Base-by-base conservation (phyloP, 805 yeast genomes). In the Nematodospora valgi region DNA sequence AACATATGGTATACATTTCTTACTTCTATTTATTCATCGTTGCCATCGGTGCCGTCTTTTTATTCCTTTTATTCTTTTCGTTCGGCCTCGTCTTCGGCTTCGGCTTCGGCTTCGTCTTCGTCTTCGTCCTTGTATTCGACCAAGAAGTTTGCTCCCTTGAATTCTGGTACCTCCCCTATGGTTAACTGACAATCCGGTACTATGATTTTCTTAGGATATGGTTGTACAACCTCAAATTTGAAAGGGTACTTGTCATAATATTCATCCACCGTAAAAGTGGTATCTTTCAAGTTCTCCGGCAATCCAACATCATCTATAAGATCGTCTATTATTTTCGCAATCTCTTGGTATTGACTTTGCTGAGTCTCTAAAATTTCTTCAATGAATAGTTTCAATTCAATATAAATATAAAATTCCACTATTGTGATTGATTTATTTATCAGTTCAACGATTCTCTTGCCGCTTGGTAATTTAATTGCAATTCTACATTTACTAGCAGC, bases 401-500 rank as follows among this genome's bases (percentile, higher is more conserved):
- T 69, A 44, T 61, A 74, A 32, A 72, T 48, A 47, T 78, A 78
- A 2, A 80, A 47, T 28, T 78, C 79, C 26, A 50, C 53, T 16
- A 74, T 42, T 0, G 72, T 48, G n/a, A 68, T 59, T 2, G 53
- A 40, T 21, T 62, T 56, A 27, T 48, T 44, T 35, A 80, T 68
- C 23, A 61, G 66, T 22, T 72, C 69, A 2, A 77, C 61, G 6
- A 70, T 49, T 36, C 79, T 54, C 32, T 63, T 62, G 2, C 86
- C 85, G 23, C 65, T 51, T 6, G 82, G 78, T 23, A 74, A 57
- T 49, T 78, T 70, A 43, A 80, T 59, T 33, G 82, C 79, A 14
- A 80, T 65, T 32, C 58, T 48, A 23, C 17, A 32, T 19, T 16
- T n/a, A n/a, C 19, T 27, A n/a, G n/a, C 13, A 18, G 6, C 20